Conservation (phyloP, 352 stramenopile species). For the Globisporangium emineosum region DNA sequence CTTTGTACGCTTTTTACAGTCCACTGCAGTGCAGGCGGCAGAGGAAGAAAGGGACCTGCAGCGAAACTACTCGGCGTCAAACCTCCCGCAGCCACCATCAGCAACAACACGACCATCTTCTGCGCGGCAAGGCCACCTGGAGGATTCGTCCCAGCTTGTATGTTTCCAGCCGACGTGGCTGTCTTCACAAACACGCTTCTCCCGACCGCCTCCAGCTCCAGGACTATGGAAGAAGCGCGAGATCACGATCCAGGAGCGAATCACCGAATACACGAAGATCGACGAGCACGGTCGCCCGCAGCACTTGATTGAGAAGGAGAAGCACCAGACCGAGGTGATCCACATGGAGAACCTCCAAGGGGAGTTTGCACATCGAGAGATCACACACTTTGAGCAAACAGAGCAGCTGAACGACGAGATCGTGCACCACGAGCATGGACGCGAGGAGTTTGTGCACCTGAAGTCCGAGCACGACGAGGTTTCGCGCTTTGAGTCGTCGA, state of each 20-base stretch:
- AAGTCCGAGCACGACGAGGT: conserved; percentile 84
- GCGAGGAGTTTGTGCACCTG: conserved; percentile 81
- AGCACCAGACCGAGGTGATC: conserved; percentile 81
- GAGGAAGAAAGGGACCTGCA: conserved; percentile 38
- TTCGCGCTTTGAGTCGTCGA: conserved; percentile 78
- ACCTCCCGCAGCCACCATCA: conserved; percentile 25
- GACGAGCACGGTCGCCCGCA: conserved; percentile 73
- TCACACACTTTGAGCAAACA: conserved; percentile 84
- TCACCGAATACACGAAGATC: conserved; percentile 88
- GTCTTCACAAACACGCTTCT: conserved; percentile 34
- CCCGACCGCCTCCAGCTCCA: conserved; percentile 42
- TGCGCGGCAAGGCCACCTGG: not conserved
- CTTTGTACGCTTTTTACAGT: conserved; percentile 72
- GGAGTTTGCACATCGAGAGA: conserved; percentile 81
- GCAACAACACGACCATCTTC: conserved; percentile 4
- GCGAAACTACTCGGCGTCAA: conserved; percentile 2
- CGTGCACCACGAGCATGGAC: conserved; percentile 72
- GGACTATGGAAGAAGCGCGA: conserved; percentile 87
- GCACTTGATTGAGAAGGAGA: conserved; percentile 78
- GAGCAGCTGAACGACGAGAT: conserved; percentile 83
- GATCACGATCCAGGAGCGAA: conserved; percentile 84
- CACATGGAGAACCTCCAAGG: conserved; percentile 80
- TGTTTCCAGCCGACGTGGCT: conserved; percentile 43
- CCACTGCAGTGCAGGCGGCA: conserved; percentile 42
- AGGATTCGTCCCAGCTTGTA: conserved; percentile 28